Percentiles rank a stretch among this genome's conserved stretches.
These are phyloP conservation scores for Porphyrellus cyaneotinctus DNA, from an alignment of 768 basidiomycete genomes.

Conservation along the genomic window DNA sequence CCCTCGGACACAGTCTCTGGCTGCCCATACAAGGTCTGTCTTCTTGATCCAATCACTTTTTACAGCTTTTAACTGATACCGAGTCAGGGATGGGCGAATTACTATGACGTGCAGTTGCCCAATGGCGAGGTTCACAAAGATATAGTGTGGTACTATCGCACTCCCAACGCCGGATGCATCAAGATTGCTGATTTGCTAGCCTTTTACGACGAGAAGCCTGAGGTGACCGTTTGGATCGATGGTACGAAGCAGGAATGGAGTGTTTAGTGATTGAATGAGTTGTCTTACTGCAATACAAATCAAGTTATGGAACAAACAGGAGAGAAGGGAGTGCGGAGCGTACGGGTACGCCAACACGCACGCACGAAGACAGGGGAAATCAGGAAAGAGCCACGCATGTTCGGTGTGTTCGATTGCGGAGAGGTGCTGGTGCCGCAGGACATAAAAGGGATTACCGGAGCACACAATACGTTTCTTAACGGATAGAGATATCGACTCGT, in stretches of 20 bases:
- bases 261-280: conserved; percentile 11
- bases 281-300: too few relatives aligned
- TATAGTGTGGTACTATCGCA: conserved; percentile 63
- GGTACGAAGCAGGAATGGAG: conserved; percentile 45
- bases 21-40: conserved; percentile 63
- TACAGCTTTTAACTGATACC: not conserved
- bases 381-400: too few relatives aligned
- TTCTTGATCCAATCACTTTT: not conserved
- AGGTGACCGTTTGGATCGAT: conserved; percentile 62
- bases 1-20: conserved; percentile 43
- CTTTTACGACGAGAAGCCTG: conserved; percentile 62
- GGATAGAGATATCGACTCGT: not conserved
- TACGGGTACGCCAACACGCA: too few relatives aligned
- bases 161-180: conserved; percentile 47
- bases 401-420: too few relatives aligned
- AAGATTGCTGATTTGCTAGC: conserved; percentile 50
- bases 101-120: conserved; percentile 48
- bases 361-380: too few relatives aligned
- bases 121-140: conserved; percentile 43
- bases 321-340: too few relatives aligned
- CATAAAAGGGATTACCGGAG: too few relatives aligned
- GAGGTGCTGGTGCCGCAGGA: too few relatives aligned
- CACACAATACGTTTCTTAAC: too few relatives aligned
- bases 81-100: conserved; percentile 53
- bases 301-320: too few relatives aligned